phyloP scores from a whole-genome alignment of 805 yeast genomes.

The Hanseniaspora singularis region DNA sequence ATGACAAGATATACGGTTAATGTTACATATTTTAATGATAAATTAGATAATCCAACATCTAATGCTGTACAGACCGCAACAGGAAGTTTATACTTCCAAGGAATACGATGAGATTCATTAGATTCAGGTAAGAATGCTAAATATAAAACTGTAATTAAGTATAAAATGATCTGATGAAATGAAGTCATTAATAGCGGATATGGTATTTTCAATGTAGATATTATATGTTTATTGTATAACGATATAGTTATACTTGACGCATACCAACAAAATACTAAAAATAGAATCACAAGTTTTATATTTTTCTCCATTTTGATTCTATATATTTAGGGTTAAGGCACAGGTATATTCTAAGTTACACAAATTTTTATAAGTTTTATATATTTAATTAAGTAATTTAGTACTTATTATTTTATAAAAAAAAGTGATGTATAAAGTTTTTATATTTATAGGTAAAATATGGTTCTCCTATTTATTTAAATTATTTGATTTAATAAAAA shows the following conservation, averaged over 20 bases:
- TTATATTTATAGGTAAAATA: no score
- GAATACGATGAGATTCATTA: conserved; percentile 12
- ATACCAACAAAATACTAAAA: conserved; percentile 48
- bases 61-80: conserved; percentile 83
- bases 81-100: conserved; percentile 47
- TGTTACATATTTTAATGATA: conserved; percentile 66
- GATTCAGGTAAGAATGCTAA: conserved; percentile 19
- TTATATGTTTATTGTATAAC: conserved; percentile 68
- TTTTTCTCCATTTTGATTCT: neutral
- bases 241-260: conserved; percentile 56
- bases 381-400: no score
- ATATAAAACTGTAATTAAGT: conserved; percentile 40
- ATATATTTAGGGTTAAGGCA: neutral
- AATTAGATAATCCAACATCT: conserved; percentile 87
- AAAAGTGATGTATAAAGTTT: no score
- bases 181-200: conserved; percentile 80
- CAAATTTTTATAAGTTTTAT: no score
- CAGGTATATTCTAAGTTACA: neutral
- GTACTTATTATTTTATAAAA: no score
- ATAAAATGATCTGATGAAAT: conserved; percentile 64
- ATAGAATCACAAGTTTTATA: conserved; percentile 3
- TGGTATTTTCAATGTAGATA: conserved; percentile 55
- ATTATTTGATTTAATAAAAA: no score
- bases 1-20: conserved; percentile 84
- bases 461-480: no score